Percentiles rank a stretch among this genome's conserved stretches.
phyloP scores from a whole-genome alignment of 441 rosid species.

The Gossypium davidsonii region DNA sequence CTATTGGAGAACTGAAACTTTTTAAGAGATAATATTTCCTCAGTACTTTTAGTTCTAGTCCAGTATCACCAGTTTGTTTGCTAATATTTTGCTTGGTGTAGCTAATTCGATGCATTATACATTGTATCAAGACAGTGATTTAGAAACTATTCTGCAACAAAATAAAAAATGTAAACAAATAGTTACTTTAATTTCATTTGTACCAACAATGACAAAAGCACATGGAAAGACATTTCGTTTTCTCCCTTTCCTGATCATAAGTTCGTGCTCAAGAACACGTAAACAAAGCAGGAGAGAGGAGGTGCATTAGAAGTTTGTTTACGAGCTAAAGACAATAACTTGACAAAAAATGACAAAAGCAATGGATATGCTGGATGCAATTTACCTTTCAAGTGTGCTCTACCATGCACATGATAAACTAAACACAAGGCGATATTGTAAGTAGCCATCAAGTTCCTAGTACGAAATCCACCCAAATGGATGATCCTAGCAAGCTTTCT shows the following conservation, averaged over 20 bases:
- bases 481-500: conserved; percentile 9
- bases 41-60: conserved; percentile 15
- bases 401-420: conserved; percentile 16
- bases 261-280: conserved; percentile 1
- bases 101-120: conserved; percentile 2
- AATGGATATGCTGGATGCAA: conserved; percentile 6
- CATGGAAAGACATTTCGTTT: neutral
- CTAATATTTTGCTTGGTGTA: conserved; percentile 1
- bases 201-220: conserved; percentile 1
- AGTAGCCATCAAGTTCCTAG: conserved; percentile 13
- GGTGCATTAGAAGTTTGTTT: neutral
- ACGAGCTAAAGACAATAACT: neutral
- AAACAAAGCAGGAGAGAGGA: neutral
- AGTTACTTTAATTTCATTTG: neutral
- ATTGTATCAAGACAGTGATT: conserved; percentile 6
- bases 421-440: conserved; percentile 25
- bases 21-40: neutral
- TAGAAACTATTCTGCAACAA: conserved; percentile 1
- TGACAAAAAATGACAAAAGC: neutral
- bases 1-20: neutral
- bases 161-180: neutral
- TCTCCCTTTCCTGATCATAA: neutral
- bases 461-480: conserved; percentile 8
- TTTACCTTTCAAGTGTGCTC: conserved; percentile 27
- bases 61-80: conserved; percentile 12